Evolutionary conservation across 192 early-diverging fungal species (phyloP).

Genomic region (Rhizoclosmatium globosum): DNA sequence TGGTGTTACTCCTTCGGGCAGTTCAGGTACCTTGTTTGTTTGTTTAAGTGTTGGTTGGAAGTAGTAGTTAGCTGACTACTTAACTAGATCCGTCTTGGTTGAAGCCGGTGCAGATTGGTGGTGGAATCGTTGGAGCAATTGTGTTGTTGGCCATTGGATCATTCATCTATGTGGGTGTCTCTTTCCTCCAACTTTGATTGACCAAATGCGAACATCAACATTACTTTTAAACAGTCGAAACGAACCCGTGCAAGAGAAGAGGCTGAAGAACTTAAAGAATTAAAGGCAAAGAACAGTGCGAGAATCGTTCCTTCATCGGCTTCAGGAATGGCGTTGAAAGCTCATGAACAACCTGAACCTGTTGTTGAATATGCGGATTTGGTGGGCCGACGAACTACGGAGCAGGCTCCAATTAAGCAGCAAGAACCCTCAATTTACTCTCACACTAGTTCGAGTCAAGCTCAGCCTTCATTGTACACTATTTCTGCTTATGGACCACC

Average conservation of each 20-base stretch:
- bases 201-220: background rate
- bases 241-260: background rate
- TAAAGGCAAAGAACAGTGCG: background rate
- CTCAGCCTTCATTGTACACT: too few relatives aligned
- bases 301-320: background rate
- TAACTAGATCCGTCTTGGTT: conserved; percentile 4
- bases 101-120: conserved; percentile 9
- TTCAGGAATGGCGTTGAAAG: background rate
- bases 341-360: background rate
- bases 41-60: background rate
- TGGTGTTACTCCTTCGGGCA: too few relatives aligned
- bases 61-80: background rate
- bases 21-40: background rate
- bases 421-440: too few relatives aligned
- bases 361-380: background rate
- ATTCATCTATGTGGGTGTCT: conserved; percentile 16
- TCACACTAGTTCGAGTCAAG: too few relatives aligned
- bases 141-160: background rate
- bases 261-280: background rate
- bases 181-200: background rate
- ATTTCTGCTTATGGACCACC: too few relatives aligned
- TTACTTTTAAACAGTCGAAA: background rate
- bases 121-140: background rate
- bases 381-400: too few relatives aligned
- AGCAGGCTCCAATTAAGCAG: too few relatives aligned